A percentile compares a stretch with the other conserved stretches of the same genome.
phyloP scores from a whole-genome alignment of 768 basidiomycete species.

The Neoboletus subvelutipes region DNA sequence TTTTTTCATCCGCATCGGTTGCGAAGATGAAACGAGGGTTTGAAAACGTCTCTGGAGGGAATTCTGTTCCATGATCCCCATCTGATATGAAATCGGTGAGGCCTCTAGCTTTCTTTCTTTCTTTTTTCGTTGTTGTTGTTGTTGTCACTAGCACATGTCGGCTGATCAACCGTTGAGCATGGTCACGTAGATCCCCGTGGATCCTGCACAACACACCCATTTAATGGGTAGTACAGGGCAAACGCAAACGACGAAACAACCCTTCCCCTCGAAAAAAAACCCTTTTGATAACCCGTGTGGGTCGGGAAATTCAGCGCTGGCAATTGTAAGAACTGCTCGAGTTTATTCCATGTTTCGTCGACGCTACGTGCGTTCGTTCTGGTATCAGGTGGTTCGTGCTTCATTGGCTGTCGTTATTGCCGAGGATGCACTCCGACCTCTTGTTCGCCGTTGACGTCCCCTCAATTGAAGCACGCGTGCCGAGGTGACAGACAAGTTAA shows the following conservation, averaged over 20 bases:
- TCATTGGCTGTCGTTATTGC: background rate
- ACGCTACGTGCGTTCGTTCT: background rate
- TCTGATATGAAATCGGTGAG: constrained; percentile 23
- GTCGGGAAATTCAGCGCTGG: background rate
- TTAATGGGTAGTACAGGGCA: background rate
- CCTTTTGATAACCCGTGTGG: background rate
- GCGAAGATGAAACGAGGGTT: constrained; percentile 23
- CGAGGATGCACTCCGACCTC: background rate
- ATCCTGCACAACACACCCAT: background rate
- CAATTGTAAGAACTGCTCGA: background rate
- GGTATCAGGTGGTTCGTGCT: no score
- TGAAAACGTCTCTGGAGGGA: background rate
- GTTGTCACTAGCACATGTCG: no score
- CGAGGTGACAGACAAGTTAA: background rate
- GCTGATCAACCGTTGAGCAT: background rate
- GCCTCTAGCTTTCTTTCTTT: background rate
- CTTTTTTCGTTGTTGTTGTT: background rate
- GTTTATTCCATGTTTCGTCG: background rate
- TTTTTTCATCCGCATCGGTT: constrained; percentile 9
- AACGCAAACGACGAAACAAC: background rate
- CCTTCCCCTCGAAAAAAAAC: background rate
- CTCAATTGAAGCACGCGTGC: background rate
- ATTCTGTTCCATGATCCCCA: constrained; percentile 6
- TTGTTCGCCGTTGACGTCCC: background rate
- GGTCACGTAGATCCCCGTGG: constrained; percentile 12